Base-by-base conservation (phyloP, 2,329 filamentous ascomycete species). In the Clonostachys chloroleuca region DNA sequence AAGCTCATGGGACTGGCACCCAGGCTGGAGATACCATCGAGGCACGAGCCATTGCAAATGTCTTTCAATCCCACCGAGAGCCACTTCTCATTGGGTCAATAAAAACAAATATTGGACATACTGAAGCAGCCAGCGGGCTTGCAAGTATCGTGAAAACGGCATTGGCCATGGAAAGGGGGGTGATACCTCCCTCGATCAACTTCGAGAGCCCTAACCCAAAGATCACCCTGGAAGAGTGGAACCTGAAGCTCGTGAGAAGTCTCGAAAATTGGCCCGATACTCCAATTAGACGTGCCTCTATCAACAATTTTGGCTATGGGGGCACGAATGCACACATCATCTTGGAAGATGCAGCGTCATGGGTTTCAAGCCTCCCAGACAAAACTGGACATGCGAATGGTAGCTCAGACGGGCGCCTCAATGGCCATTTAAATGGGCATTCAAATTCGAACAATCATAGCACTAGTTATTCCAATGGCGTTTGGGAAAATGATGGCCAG, bases 101-200 rank as follows among this genome's bases (percentile, higher is more conserved):
- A 44, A 63, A 63, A 43, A 55, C 54, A 2, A 54, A 55, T 9
- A 50, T 62, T 16, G 58, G 60, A 8, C 59, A 62, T 46, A 42
- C 52, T 2, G 58, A 60, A 36, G 49, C 45, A 6, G 53, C 56
- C 0, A 72, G 70, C 1, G 73, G 75, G 24, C 68, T 76, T 20
- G 65, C 68, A 1, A 67, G 66, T 5, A 57, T 78, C 18, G 71
- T 78, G 51, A 78, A 78, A 56, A 66, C 70, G 0, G 66, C 71
- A 2, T 52, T 77, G 45, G 73, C 72, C 63, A 60, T 77, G 37
- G 43, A 49, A 5, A 46, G 49, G 3, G 45, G 50, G 3, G 24
- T 30, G 5, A 58, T 70, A 6, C 62, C 66, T 0, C 53, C 60
- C 0, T 66, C 70, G 46, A 58, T 64, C 6, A 34, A 13, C 16